Base-by-base conservation (phyloP, 106 monocot genomes). In the Hemerocallis citrina region DNA sequence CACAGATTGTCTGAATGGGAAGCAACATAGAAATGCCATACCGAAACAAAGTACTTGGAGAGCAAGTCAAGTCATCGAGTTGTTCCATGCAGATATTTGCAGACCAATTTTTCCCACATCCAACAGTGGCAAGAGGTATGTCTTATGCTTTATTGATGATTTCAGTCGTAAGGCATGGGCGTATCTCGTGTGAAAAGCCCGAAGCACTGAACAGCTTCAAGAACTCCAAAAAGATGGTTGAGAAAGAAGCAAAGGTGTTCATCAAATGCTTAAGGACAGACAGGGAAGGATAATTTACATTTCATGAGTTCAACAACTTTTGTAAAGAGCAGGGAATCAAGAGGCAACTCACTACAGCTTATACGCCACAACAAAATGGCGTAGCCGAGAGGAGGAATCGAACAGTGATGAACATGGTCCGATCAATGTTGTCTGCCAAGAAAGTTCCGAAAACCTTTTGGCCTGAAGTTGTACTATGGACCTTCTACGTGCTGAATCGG, bases 401-500 rank as follows among this genome's bases (percentile, higher is more conserved):
- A 7, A 58, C 58, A 1, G 36, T 58, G 8, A 1, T 58, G 17
- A 58, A 58, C 17, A 58, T 37, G 35, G 63, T 63, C 31, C 38
- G 63, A 27, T 45, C 45, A 27, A 16, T 63, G 16, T 14, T 63
- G 13, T 7, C 63, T 45, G 46, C 45, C 24, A 11, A 30, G 15
- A 32, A n/a, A 63, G 15, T 63, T 45, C 30, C 42, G 31, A 43
- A 45, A 25, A 45, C 30, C n/a, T 63, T 63, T 46, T 63, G 44
- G 63, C 44, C 46, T 15, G 24, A 25, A 54, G 54, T 10, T 27
- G 54, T 54, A 54, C 24, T 27, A 27, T 54, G 54, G 54, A 54
- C 27, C 28, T 45, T 63, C 29, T 25, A 63, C 46, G 16, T 45
- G n/a, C 29, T 63, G 63, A 63, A 63, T 5, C 44, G 41, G 46